phyloP scores from a whole-genome alignment of 202 grass and related monocot genomes.

The Saccharum hybrid region DNA sequence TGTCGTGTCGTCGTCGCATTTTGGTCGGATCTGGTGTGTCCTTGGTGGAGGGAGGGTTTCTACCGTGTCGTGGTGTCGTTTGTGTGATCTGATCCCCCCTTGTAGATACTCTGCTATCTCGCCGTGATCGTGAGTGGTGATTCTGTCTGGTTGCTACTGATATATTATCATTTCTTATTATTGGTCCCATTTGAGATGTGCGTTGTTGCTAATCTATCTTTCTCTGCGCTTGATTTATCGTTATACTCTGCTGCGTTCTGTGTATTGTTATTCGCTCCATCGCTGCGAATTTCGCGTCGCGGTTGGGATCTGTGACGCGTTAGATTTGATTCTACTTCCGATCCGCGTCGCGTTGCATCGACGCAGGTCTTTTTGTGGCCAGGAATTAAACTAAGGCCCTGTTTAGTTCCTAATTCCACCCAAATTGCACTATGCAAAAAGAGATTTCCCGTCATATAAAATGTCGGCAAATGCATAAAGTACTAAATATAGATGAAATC shows the following conservation, averaged over 20 bases:
- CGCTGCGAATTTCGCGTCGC: neutral
- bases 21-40: conserved; percentile 43
- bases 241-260: neutral
- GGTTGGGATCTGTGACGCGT: neutral
- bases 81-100: conserved; percentile 18
- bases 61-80: neutral
- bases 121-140: neutral
- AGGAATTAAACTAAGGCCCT: neutral
- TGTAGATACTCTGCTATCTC: conserved; percentile 46
- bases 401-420: too few relatives aligned
- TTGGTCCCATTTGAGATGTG: neutral
- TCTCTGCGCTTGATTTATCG: neutral
- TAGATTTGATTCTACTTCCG: neutral
- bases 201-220: neutral
- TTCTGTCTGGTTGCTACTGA: conserved; percentile 2
- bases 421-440: too few relatives aligned
- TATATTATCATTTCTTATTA: neutral
- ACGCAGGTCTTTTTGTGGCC: neutral
- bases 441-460: too few relatives aligned
- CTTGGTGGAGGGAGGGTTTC: neutral
- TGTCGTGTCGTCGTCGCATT: conserved; percentile 25
- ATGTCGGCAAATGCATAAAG: too few relatives aligned
- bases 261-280: too few relatives aligned
- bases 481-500: too few relatives aligned
- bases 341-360: neutral